Evolutionary conservation across 495 filamentous ascomycete species (phyloP).

Genomic region (Aspergillus avenaceus): DNA sequence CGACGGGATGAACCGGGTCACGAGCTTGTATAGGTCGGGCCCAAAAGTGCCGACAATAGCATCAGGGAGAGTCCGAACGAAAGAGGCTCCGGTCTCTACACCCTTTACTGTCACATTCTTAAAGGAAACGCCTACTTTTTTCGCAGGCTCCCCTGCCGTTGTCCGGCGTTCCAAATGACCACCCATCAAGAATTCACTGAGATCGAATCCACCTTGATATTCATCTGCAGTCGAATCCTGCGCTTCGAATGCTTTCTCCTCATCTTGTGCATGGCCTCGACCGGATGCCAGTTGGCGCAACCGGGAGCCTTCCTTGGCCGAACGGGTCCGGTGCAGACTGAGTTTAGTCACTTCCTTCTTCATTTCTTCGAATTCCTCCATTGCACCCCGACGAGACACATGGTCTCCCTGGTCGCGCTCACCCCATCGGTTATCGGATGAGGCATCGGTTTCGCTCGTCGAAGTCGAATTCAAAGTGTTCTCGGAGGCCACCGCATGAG

Average conservation of each 20-base stretch:
- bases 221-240: slow-evolving; percentile 24
- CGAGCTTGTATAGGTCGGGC: slow-evolving; percentile 70
- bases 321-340: slow-evolving; percentile 47
- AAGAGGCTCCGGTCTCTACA: slow-evolving; percentile 58
- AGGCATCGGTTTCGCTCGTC: slow-evolving; percentile 16
- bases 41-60: slow-evolving; percentile 82
- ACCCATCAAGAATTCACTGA: slow-evolving; percentile 70
- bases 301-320: slow-evolving; percentile 22
- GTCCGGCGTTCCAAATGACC: slow-evolving; percentile 78
- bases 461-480: slow-evolving; percentile 11
- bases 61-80: slow-evolving; percentile 71
- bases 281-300: slow-evolving; percentile 13
- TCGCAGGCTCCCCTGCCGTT: slow-evolving; percentile 61
- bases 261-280: slow-evolving; percentile 28
- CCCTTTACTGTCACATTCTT: slow-evolving; percentile 76
- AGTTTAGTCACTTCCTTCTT: slow-evolving; percentile 59
- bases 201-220: slow-evolving; percentile 59
- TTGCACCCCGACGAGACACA: slow-evolving; percentile 58
- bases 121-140: slow-evolving; percentile 82
- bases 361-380: slow-evolving; percentile 69
- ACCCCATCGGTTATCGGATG: slow-evolving; percentile 65
- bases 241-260: slow-evolving; percentile 32
- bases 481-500: slow-evolving; percentile 7
- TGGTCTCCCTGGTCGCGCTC: slow-evolving; percentile 64
- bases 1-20: slow-evolving; percentile 61